These are phyloP conservation scores for Ceratocystis smalleyi DNA, from an alignment of 2,329 filamentous ascomycete species.

Conservation along the genomic window DNA sequence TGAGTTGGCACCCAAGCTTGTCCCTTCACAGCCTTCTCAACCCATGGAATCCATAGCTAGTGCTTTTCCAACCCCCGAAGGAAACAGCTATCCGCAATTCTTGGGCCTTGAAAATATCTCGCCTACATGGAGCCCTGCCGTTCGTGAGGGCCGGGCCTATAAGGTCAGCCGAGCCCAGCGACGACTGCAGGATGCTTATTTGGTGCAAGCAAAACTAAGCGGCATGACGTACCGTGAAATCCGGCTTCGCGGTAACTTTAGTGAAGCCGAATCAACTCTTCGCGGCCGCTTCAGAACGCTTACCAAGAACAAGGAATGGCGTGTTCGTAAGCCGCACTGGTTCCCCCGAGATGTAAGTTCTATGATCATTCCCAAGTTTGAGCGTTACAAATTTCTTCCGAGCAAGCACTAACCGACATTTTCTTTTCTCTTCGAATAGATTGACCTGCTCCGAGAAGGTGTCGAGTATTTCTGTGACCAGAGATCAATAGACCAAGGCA, in stretches of 20 bases:
- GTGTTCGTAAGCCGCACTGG: constrained; percentile 54
- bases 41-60: too few species aligned
- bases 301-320: constrained; percentile 45
- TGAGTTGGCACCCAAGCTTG: neutral
- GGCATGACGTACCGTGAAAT: constrained; percentile 54
- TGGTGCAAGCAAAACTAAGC: constrained; percentile 37
- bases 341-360: constrained; percentile 44
- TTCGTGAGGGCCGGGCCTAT: constrained; percentile 9
- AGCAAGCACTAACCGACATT: neutral
- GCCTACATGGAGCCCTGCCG: neutral
- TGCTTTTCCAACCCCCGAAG: too few species aligned
- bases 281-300: constrained; percentile 51
- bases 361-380: neutral
- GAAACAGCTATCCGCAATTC: too few species aligned
- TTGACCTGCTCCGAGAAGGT: constrained; percentile 31
- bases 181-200: constrained; percentile 29
- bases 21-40: neutral
- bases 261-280: constrained; percentile 56
- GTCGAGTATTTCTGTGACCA: constrained; percentile 26
- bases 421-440: constrained; percentile 22
- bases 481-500: constrained; percentile 23
- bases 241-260: constrained; percentile 36
- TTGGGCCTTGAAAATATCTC: neutral
- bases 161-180: constrained; percentile 8
- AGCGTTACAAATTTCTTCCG: constrained; percentile 3